Conservation (phyloP, 495 filamentous ascomycete genomes). For the Xylaria bambusicola region DNA sequence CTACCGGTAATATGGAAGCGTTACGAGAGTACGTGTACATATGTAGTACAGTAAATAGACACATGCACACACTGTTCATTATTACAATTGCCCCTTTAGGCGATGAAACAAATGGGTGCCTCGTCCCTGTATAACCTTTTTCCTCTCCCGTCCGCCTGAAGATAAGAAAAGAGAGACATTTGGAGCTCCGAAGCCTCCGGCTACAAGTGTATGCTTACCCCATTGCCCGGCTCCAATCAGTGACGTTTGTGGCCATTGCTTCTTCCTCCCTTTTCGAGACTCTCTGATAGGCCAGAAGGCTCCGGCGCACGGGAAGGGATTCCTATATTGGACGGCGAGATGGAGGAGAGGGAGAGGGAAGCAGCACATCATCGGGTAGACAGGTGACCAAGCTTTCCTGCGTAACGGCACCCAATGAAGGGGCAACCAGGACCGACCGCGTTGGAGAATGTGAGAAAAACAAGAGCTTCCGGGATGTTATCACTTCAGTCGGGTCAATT, state of each 20-base stretch:
- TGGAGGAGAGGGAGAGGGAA: background rate
- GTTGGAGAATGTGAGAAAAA: background rate
- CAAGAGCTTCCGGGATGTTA: too few species aligned
- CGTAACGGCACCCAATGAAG: background rate
- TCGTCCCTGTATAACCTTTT: too few species aligned
- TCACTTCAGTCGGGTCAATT: too few species aligned
- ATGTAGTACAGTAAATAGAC: too few species aligned
- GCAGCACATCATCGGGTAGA: background rate
- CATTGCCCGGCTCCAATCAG: too few species aligned
- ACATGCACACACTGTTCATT: background rate
- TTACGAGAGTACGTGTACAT: too few species aligned
- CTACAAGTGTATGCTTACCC: too few species aligned
- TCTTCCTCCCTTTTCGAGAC: background rate
- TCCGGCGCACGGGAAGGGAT: background rate
- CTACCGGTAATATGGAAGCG: too few species aligned
- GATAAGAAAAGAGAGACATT: background rate
- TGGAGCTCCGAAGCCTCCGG: background rate
- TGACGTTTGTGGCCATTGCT: background rate
- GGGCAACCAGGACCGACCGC: background rate
- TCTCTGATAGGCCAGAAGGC: background rate
- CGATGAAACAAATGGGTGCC: constrained; percentile 4
- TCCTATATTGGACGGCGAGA: background rate
- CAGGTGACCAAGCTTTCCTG: constrained; percentile 10
- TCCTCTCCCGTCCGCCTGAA: background rate
- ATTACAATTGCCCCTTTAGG: background rate